Percentiles rank a stretch among this genome's conserved stretches.
Conservation (phyloP, 305 asterid genomes). For the Nicotiana rustica region DNA sequence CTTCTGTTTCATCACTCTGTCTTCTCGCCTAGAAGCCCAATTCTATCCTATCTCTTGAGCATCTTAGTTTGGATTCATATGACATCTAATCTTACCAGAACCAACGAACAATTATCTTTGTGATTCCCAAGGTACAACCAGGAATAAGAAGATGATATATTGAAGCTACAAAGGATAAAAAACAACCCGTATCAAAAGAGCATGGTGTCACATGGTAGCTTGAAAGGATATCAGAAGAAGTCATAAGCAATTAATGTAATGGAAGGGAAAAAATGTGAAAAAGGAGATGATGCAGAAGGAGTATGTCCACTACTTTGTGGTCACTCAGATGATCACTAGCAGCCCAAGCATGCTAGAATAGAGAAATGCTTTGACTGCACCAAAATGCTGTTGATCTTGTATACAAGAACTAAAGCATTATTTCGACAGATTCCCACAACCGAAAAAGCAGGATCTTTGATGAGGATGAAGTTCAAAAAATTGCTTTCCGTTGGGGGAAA, state of each 20-base stretch:
- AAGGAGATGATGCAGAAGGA: neutral
- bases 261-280: neutral
- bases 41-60: neutral
- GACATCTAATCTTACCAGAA: neutral
- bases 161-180: conserved; percentile 19
- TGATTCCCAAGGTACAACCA: neutral
- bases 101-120: neutral
- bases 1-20: neutral
- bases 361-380: neutral
- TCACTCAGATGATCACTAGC: conserved; percentile 1
- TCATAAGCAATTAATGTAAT: neutral
- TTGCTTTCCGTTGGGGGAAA: neutral
- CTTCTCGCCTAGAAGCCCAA: neutral
- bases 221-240: neutral
- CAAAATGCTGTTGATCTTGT: neutral
- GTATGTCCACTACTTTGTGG: neutral
- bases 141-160: neutral
- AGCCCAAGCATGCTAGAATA: neutral
- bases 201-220: neutral
- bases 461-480: neutral
- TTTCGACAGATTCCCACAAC: neutral
- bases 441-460: neutral
- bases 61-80: neutral
- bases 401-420: conserved; percentile 16
- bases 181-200: neutral